Evolutionary conservation across 2,329 filamentous ascomycete species (phyloP).

Genomic region (Nigrospora osmanthi): DNA sequence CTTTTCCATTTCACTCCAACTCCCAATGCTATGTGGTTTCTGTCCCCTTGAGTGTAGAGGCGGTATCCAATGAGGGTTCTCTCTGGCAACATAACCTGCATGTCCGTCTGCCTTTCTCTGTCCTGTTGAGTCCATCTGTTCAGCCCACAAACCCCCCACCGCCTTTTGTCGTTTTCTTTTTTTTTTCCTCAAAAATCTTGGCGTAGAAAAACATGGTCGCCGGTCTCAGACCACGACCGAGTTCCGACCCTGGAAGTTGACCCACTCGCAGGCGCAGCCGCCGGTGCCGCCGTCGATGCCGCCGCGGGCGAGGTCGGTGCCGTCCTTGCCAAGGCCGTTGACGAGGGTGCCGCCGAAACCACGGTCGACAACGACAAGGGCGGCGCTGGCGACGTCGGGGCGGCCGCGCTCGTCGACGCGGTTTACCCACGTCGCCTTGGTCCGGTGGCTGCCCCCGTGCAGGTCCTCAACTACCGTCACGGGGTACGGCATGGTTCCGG

Average conservation of each 20-base stretch:
- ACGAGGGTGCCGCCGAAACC: conserved; percentile 42
- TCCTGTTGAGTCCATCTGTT: too few relatives aligned
- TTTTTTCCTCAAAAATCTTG: too few relatives aligned
- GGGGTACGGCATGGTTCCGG: conserved; percentile 57
- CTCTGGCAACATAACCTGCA: too few relatives aligned
- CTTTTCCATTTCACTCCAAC: too few relatives aligned
- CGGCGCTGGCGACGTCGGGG: conserved; percentile 33
- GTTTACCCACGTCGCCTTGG: conserved; percentile 49
- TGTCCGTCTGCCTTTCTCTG: too few relatives aligned
- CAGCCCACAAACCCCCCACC: too few relatives aligned
- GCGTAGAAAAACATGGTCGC: too few relatives aligned
- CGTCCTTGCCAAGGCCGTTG: conserved; percentile 36
- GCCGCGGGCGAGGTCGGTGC: conserved; percentile 38
- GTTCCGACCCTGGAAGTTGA: conserved; percentile 35
- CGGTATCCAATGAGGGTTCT: too few relatives aligned
- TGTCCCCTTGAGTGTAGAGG: too few relatives aligned
- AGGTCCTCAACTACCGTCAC: conserved; percentile 54
- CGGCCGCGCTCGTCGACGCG: conserved; percentile 37
- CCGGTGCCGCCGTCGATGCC: conserved; percentile 57
- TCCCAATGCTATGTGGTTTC: too few relatives aligned
- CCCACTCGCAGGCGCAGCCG: conserved; percentile 55
- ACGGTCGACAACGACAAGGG: conserved; percentile 41
- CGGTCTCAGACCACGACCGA: not conserved
- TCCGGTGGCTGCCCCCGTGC: conserved; percentile 46
- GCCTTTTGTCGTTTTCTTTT: too few relatives aligned